Conservation (phyloP, 345 rosid genomes). For the Lumnitzera racemosa region DNA sequence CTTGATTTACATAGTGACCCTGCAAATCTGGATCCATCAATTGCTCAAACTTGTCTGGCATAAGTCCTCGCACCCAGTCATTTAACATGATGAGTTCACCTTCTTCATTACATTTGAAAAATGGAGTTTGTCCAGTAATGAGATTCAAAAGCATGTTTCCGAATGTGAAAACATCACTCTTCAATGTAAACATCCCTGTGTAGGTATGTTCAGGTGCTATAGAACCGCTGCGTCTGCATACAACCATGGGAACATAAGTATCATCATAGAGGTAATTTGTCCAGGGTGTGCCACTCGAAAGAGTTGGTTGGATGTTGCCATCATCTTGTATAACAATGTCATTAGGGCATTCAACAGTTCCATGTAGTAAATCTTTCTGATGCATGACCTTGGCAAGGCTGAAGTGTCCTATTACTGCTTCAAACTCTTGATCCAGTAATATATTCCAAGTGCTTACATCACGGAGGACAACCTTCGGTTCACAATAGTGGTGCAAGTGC, state of each 20-base stretch:
- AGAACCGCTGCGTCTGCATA: background rate
- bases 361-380: no score
- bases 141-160: conserved; percentile 9
- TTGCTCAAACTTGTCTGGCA: background rate
- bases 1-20: background rate
- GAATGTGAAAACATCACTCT: conserved; percentile 7
- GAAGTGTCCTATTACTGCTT: background rate
- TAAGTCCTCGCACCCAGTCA: background rate
- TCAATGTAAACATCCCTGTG: background rate
- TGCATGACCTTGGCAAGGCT: no score
- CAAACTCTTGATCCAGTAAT: background rate
- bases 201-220: background rate
- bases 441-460: background rate
- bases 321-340: no score
- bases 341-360: no score
- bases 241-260: no score
- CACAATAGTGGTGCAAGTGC: background rate
- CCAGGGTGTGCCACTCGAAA: no score
- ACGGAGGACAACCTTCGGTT: background rate
- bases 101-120: background rate
- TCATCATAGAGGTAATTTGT: no score
- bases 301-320: no score
- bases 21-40: background rate
- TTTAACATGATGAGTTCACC: fast-evolving
- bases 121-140: background rate